Percentiles rank a stretch among this genome's conserved stretches.
Conservation (phyloP, 164 flowering plant species). For the Stephania cephalantha region DNA sequence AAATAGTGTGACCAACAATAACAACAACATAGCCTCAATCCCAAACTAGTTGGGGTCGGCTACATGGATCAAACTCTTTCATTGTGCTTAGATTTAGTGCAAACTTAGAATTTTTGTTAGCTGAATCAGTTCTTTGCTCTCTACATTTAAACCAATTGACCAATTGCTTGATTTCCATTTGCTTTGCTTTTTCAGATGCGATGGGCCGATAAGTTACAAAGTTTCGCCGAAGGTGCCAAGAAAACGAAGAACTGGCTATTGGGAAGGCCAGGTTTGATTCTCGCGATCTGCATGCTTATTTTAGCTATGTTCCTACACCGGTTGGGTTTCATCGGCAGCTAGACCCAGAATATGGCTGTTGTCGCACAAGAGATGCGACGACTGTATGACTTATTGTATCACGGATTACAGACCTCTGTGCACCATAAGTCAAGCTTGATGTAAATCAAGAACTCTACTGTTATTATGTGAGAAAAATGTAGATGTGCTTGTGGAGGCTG, state of each 20-base stretch:
- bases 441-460: neutral
- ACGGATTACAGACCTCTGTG: neutral
- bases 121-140: no score
- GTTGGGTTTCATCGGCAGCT: conserved; percentile 66
- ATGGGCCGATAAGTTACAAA: conserved; percentile 85
- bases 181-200: conserved; percentile 48
- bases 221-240: conserved; percentile 52
- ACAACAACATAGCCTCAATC: no score
- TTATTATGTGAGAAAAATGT: neutral
- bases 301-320: conserved; percentile 75
- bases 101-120: neutral
- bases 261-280: conserved; percentile 73
- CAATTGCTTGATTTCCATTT: neutral
- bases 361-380: neutral
- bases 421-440: neutral
- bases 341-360: conserved; percentile 4
- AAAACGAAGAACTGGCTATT: conserved; percentile 84
- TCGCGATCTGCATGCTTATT: conserved; percentile 77
- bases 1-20: no score
- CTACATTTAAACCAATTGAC: no score
- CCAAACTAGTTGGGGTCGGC: neutral
- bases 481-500: neutral
- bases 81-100: neutral
- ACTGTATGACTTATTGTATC: neutral
- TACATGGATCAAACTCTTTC: neutral